Evolutionary conservation across 768 basidiomycete genomes (phyloP).

Genomic region (Tylopilus vinaceipallidus): DNA sequence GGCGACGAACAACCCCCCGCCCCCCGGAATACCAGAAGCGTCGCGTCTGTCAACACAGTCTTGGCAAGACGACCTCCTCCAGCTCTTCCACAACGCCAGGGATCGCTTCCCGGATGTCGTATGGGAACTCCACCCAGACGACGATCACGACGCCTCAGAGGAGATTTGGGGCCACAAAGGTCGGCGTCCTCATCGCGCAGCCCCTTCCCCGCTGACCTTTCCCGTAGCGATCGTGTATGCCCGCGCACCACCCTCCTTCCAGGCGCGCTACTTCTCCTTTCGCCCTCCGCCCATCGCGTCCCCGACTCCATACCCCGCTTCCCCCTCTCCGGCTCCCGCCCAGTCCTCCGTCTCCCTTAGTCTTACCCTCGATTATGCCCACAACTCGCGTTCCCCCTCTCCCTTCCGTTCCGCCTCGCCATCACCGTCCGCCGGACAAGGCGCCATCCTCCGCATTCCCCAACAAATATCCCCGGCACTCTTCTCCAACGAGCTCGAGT

Average conservation of each 20-base stretch:
- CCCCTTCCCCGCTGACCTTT: conserved; percentile 1
- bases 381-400: conserved; percentile 44
- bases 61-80: conserved; percentile 82
- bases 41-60: conserved; percentile 60
- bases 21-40: conserved; percentile 48
- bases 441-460: conserved; percentile 57
- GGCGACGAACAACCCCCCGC: conserved; percentile 28
- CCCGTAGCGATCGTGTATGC: conserved; percentile 90
- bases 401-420: conserved; percentile 46
- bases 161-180: conserved; percentile 95
- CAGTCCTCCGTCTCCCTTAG: conserved; percentile 63
- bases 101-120: conserved; percentile 95
- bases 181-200: conserved; percentile 32
- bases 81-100: conserved; percentile 79
- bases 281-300: conserved; percentile 54
- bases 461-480: conserved; percentile 73
- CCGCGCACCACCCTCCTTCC: conserved; percentile 89
- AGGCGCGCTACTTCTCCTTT: conserved; percentile 84
- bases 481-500: conserved; percentile 89
- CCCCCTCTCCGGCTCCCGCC: conserved; percentile 50
- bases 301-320: conserved; percentile 47
- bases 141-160: conserved; percentile 47
- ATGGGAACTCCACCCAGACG: conserved; percentile 74
- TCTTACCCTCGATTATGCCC: conserved; percentile 41
- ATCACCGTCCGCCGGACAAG: conserved; percentile 40